Evolutionary conservation across 2,329 filamentous ascomycete genomes (phyloP).

Genomic region (Neofusicoccum kwambonambiense): DNA sequence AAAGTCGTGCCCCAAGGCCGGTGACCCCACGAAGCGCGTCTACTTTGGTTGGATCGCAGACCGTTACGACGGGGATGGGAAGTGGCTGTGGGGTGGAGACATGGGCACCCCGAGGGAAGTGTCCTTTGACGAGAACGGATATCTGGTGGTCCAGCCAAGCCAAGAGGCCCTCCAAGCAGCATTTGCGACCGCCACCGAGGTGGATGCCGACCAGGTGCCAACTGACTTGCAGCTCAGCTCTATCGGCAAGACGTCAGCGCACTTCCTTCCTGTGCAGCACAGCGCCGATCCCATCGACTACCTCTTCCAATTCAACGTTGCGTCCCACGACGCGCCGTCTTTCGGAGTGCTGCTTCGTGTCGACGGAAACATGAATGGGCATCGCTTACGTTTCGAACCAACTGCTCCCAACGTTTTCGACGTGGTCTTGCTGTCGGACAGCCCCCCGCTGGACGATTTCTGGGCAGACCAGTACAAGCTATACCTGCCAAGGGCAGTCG

Average conservation of each 20-base stretch:
- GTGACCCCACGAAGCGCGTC: conserved; percentile 30
- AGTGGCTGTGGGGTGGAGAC: conserved; percentile 42
- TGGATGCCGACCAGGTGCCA: not conserved
- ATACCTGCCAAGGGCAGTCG: conserved; percentile 32
- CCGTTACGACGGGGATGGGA: conserved; percentile 33
- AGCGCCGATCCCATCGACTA: not conserved
- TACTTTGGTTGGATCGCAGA: conserved; percentile 40
- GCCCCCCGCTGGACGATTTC: conserved; percentile 39
- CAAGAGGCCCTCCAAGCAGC: conserved; percentile 12
- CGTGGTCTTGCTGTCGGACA: conserved; percentile 31
- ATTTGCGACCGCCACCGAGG: not conserved
- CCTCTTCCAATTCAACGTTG: conserved; percentile 11
- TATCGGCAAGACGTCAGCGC: not conserved
- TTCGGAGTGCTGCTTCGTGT: conserved; percentile 20
- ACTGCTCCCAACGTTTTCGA: not conserved
- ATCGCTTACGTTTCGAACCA: conserved; percentile 18
- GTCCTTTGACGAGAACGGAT: conserved; percentile 28
- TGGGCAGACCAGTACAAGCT: conserved; percentile 40
- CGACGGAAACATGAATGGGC: conserved; percentile 17
- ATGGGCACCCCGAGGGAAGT: conserved; percentile 34
- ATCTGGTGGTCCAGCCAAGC: conserved; percentile 25
- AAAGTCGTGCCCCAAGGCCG: conserved; percentile 29
- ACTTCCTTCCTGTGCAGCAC: not conserved
- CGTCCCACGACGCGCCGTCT: conserved; percentile 2
- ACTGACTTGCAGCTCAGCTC: not conserved